Base-by-base conservation (phyloP, 306 rosid genomes). In the Calophaca sinica region DNA sequence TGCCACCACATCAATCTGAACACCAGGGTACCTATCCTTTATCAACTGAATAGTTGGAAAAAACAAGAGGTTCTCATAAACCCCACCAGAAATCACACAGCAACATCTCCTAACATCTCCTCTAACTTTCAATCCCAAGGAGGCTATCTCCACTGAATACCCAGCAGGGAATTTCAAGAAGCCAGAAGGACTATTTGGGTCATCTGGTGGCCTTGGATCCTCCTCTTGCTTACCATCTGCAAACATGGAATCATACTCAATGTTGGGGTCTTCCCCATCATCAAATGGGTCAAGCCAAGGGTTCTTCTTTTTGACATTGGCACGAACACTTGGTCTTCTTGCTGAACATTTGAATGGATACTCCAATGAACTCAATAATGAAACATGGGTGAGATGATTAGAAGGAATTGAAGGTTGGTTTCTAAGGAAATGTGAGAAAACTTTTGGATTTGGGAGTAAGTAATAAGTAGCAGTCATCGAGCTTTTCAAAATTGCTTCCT, bases 81-180 rank as follows among this genome's bases (percentile, higher is more conserved):
- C 98, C 14, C 97, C 97, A 39, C 98, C 97, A 15, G 91, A 72
- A 5, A 94, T 68, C 75, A 94, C 79, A 75, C 97, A 91, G 57
- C 96, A 94, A 53, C 96, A 91, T 77, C 92, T 86, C 86, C 97
- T 84, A 5, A 94, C 97, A 81, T 91, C 94, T 9, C 97, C 97
- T 41, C 94, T 88, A 42, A 87, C 74, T 80, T 91, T 91, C 76
- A 85, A 80, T 5, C 61, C 91, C 65, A 91, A 32, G 2, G 98
- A 82, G 1, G 92, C 97, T 13, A 91, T 15, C 76, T 94, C 98
- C 35, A 93, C 96, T 38, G 65, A 8, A 75, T 77, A 94, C 4
- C 98, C 97, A 74, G 72, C 61, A 2, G 96, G 96, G 73, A 94
- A 94, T 52, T 91, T 91, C 83, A 94, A 70, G 85, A 87, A 94